Percentiles rank a stretch among this genome's conserved stretches.
Evolutionary conservation across 2,329 filamentous ascomycete genomes (phyloP).

Genomic region (Onygenales sp.): DNA sequence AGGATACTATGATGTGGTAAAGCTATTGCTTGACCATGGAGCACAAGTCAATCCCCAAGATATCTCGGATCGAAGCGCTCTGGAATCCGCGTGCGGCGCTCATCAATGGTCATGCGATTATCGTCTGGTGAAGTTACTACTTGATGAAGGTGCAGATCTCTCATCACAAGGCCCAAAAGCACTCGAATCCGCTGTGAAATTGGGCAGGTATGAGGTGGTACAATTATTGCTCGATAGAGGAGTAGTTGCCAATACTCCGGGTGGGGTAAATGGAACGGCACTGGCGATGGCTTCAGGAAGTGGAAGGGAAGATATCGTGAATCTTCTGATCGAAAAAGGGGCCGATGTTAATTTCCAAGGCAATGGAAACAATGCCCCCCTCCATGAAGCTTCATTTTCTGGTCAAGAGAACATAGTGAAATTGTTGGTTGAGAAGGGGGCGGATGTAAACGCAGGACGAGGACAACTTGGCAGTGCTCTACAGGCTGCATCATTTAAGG

Average conservation of each 20-base stretch:
- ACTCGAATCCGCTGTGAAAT: neutral
- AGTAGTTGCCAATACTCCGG: neutral
- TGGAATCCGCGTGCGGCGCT: neutral
- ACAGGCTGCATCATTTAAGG: neutral
- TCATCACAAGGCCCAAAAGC: neutral
- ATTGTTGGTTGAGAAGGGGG: slow-evolving; percentile 7
- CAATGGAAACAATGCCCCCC: slow-evolving; percentile 5
- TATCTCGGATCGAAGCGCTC: neutral
- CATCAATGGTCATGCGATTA: too few species aligned
- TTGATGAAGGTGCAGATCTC: too few species aligned
- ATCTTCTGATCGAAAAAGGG: slow-evolving; percentile 8
- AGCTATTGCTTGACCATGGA: neutral
- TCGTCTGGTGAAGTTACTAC: too few species aligned
- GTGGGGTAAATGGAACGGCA: neutral
- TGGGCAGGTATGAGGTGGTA: neutral
- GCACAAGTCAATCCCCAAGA: neutral
- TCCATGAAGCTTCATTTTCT: slow-evolving; percentile 6
- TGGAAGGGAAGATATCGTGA: neutral
- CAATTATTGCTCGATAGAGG: neutral
- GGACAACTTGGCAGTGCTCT: neutral
- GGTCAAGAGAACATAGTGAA: slow-evolving; percentile 5
- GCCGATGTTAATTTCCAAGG: slow-evolving; percentile 9
- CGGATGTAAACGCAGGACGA: neutral
- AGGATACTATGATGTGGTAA: neutral
- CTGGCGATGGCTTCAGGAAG: neutral